A percentile compares a stretch with the other conserved stretches of the same genome.
Evolutionary conservation across 257 asterid species (phyloP).

Genomic region (Lycium barbarum): DNA sequence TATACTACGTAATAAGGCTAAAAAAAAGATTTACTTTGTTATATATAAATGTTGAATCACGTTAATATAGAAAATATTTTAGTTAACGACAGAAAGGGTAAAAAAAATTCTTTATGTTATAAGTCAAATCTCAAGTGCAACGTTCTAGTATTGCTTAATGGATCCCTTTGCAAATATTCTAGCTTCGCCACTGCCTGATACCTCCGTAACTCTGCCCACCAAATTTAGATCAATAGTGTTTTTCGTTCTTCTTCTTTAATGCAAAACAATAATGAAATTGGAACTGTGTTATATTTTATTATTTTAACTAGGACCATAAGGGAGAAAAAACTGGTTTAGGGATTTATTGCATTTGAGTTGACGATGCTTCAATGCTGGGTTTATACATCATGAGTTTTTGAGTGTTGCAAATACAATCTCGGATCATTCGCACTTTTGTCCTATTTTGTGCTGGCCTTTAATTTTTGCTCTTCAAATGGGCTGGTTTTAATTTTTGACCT

Average conservation of each 20-base stretch:
- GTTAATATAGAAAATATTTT: too few species aligned
- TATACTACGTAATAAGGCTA: background rate
- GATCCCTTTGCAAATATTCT: background rate
- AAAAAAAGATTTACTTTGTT: too few species aligned
- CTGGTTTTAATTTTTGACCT: too few species aligned
- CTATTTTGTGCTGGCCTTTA: too few species aligned
- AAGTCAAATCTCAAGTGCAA: too few species aligned
- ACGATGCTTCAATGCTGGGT: conserved; percentile 17
- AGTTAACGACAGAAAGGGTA: too few species aligned
- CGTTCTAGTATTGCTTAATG: too few species aligned
- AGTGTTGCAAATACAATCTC: background rate
- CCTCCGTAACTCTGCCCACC: background rate
- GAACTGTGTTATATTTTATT: background rate
- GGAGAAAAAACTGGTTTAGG: background rate
- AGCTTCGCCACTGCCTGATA: background rate
- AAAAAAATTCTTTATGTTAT: too few species aligned
- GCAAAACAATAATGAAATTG: too few species aligned
- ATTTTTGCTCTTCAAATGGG: too few species aligned
- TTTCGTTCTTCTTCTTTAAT: background rate
- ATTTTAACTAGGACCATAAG: conserved; percentile 7
- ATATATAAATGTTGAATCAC: too few species aligned
- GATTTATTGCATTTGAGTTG: background rate
- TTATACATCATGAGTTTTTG: background rate
- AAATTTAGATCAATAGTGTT: background rate
- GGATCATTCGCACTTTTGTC: too few species aligned